phyloP scores from a whole-genome alignment of 306 rosid genomes.

The Vigna trinervia region DNA sequence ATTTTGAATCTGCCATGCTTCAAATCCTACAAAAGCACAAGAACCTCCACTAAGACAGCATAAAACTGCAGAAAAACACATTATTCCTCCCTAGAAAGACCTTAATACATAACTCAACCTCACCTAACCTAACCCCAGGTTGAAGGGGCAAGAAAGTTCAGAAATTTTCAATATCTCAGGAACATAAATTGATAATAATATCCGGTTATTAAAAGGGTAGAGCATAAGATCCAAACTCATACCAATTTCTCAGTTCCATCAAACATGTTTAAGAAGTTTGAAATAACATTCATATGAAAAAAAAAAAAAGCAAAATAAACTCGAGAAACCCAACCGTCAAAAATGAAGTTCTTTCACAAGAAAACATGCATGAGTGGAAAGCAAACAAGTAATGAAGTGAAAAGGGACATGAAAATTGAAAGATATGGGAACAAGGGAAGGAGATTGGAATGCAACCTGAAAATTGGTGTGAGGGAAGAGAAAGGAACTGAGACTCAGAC shows the following conservation, averaged over 20 bases:
- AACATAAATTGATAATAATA: no score
- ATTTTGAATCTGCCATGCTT: conserved; percentile 80
- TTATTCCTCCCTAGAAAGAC: not conserved
- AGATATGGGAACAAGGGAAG: not conserved
- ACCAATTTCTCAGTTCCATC: conserved; percentile 2
- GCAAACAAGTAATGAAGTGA: not conserved
- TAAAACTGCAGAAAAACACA: not conserved
- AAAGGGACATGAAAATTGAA: no score
- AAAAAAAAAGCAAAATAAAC: not conserved
- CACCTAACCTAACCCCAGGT: conserved; percentile 2
- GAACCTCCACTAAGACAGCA: conserved; percentile 8
- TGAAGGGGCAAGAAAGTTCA: not conserved
- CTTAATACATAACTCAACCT: not conserved
- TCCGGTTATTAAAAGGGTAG: not conserved
- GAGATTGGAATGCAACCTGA: conserved; percentile 1
- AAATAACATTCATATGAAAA: not conserved
- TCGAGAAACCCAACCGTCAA: not conserved
- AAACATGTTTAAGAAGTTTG: not conserved
- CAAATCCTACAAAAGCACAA: conserved; percentile 47
- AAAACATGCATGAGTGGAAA: not conserved
- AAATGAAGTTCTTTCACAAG: not conserved
- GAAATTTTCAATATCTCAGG: not conserved
- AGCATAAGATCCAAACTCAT: conserved; percentile 5
- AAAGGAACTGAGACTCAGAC: conserved; percentile 2
- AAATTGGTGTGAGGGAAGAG: not conserved